These are phyloP conservation scores for Cutaneotrichosporon arboriforme DNA, from an alignment of 1,284 basidiomycete species.

Conservation along the genomic window DNA sequence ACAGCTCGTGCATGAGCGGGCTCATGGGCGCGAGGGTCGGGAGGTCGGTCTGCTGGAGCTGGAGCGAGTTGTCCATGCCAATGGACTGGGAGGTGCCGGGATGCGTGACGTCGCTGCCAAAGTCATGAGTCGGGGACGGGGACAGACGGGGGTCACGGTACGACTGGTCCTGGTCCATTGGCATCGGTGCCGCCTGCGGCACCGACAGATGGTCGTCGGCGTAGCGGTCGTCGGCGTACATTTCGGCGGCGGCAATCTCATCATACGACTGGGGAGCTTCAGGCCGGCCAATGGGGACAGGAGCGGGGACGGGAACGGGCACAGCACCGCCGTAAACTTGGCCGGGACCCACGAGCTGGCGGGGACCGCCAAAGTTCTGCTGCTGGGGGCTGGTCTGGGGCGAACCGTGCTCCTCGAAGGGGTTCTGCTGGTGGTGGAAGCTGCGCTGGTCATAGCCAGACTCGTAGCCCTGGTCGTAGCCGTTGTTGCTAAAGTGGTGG, in stretches of 20 bases:
- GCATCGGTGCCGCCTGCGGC: not conserved
- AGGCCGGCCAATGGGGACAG: conserved; percentile 39
- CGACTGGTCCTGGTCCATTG: no score
- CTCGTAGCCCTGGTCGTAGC: not conserved
- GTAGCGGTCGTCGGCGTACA: conserved; percentile 22
- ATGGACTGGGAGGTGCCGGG: no score
- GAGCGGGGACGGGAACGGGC: conserved; percentile 18
- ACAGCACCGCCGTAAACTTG: conserved; percentile 7
- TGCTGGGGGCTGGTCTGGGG: conserved; percentile 8
- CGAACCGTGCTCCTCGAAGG: conserved; percentile 9
- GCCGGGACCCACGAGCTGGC: conserved; percentile 36
- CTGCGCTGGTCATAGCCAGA: not conserved
- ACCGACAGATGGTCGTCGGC: conserved; percentile 15
- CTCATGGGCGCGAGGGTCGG: conserved; percentile 35
- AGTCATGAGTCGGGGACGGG: no score
- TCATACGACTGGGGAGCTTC: conserved; percentile 27
- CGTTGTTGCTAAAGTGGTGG: not conserved
- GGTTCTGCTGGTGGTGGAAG: conserved; percentile 4
- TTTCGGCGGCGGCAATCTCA: conserved; percentile 34
- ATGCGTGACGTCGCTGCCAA: no score
- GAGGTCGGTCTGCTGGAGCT: conserved; percentile 7
- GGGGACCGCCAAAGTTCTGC: conserved; percentile 12
- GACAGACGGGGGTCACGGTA: no score
- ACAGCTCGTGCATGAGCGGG: conserved; percentile 23
- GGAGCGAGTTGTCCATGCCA: not conserved